phyloP scores from a whole-genome alignment of 371 early-diverging fungal species.

The Mucor lusitanicus region DNA sequence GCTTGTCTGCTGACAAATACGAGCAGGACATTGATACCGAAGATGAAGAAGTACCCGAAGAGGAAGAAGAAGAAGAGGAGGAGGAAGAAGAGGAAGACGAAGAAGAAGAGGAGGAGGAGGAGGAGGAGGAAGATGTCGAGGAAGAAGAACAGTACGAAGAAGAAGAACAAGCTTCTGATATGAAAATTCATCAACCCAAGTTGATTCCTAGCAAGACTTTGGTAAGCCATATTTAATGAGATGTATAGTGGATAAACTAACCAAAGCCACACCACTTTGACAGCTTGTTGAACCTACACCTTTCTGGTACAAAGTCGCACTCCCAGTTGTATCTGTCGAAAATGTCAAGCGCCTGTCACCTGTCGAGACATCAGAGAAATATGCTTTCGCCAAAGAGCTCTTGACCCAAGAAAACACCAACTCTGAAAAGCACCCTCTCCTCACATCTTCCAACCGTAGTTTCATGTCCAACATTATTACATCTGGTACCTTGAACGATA shows the following conservation, averaged over 20 bases:
- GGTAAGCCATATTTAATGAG: neutral
- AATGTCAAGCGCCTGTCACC: slow-evolving; percentile 33
- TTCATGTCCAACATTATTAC: slow-evolving; percentile 87
- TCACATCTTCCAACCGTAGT: slow-evolving; percentile 77
- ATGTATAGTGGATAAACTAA: neutral
- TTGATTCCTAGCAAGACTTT: slow-evolving; percentile 14
- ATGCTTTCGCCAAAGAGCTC: slow-evolving; percentile 63
- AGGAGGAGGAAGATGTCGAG: neutral
- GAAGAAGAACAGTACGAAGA: slow-evolving; percentile 18
- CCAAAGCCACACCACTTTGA: neutral
- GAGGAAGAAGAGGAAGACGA: slow-evolving; percentile 17
- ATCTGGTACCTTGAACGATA: slow-evolving; percentile 92
- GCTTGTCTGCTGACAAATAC: slow-evolving; percentile 30
- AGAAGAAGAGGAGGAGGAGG: slow-evolving; percentile 18
- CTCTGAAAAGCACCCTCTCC: slow-evolving; percentile 59
- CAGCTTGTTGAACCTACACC: slow-evolving; percentile 54
- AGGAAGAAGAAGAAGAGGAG: slow-evolving; percentile 22
- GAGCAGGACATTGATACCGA: slow-evolving; percentile 31
- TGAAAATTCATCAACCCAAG: slow-evolving; percentile 22
- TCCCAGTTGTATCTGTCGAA: slow-evolving; percentile 35
- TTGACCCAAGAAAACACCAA: slow-evolving; percentile 69
- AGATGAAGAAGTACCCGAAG: slow-evolving; percentile 22
- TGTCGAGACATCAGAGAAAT: slow-evolving; percentile 47
- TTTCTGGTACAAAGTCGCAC: slow-evolving; percentile 50
- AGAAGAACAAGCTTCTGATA: slow-evolving; percentile 17